These are phyloP conservation scores for Apiotrichum domesticum DNA, from an alignment of 1,284 basidiomycete genomes.

Conservation along the genomic window DNA sequence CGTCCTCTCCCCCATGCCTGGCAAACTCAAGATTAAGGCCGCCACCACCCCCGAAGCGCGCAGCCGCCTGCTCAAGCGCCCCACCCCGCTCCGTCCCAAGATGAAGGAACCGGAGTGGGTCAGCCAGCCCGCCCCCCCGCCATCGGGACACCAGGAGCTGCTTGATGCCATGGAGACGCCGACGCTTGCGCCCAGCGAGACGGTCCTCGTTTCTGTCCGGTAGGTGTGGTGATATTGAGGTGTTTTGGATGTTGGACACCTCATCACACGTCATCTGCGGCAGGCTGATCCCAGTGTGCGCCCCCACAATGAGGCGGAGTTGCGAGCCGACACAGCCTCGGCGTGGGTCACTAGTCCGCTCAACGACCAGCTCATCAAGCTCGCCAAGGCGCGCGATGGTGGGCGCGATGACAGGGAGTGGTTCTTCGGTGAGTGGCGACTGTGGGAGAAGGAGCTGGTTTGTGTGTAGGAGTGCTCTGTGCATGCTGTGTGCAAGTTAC, in stretches of 20 bases:
- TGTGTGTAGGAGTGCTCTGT: too few species aligned
- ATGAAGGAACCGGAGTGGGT: too few species aligned
- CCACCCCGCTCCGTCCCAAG: too few species aligned
- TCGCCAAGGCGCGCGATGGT: conserved; percentile 32
- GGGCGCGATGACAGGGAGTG: conserved; percentile 41
- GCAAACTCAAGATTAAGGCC: conserved; percentile 38
- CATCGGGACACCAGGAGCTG: conserved; percentile 5
- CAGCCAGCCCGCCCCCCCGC: too few species aligned
- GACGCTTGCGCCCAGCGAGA: conserved; percentile 51
- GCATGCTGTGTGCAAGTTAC: too few species aligned
- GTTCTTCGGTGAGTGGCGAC: conserved; percentile 48
- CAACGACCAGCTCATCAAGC: conserved; percentile 39
- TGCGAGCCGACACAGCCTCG: conserved; percentile 21
- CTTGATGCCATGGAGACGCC: conserved; percentile 14
- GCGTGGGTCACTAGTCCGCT: conserved; percentile 36
- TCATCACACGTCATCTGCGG: background rate
- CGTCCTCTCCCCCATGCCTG: conserved; percentile 2
- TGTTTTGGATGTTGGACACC: background rate
- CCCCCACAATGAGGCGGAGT: conserved; percentile 53
- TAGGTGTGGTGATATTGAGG: conserved; percentile 38
- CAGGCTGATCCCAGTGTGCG: conserved; percentile 54
- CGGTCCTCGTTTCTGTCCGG: conserved; percentile 82
- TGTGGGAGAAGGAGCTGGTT: too few species aligned
- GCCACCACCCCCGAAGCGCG: conserved; percentile 42
- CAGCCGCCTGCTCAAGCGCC: conserved; percentile 23